Conservation (phyloP, 2,329 filamentous ascomycete species). For the Colletotrichum ledebouriae region DNA sequence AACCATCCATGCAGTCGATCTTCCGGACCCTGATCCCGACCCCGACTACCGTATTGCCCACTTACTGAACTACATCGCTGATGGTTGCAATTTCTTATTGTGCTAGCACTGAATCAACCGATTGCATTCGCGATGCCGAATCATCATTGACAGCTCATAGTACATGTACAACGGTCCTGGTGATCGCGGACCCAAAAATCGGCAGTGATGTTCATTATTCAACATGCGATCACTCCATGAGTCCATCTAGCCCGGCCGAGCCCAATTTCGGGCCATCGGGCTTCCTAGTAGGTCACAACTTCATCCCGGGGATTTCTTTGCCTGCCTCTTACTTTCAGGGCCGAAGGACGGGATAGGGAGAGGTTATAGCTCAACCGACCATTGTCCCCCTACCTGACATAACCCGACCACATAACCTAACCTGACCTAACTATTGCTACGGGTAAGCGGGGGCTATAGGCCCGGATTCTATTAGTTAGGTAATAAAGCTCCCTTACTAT, state of each 20-base stretch:
- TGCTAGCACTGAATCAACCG: no score
- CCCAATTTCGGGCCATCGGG: slow-evolving; percentile 21
- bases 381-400: no score
- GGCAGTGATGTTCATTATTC: slow-evolving; percentile 17
- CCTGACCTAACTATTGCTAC: no score
- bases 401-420: no score
- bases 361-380: no score
- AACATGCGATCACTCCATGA: not conserved
- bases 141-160: not conserved
- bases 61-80: no score
- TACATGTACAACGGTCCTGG: not conserved
- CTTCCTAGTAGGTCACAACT: slow-evolving; percentile 7
- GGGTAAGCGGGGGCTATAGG: no score
- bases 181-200: slow-evolving; percentile 1
- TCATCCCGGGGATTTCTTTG: slow-evolving; percentile 4
- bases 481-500: no score
- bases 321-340: slow-evolving; percentile 14
- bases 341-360: not conserved
- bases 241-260: not conserved
- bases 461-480: no score
- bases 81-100: no score
- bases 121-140: not conserved
- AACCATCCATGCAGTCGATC: slow-evolving; percentile 40
- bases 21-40: slow-evolving; percentile 19
- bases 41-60: not conserved